Evolutionary conservation across 176 grass and related monocot genomes (phyloP).

Genomic region (Oryza punctata): DNA sequence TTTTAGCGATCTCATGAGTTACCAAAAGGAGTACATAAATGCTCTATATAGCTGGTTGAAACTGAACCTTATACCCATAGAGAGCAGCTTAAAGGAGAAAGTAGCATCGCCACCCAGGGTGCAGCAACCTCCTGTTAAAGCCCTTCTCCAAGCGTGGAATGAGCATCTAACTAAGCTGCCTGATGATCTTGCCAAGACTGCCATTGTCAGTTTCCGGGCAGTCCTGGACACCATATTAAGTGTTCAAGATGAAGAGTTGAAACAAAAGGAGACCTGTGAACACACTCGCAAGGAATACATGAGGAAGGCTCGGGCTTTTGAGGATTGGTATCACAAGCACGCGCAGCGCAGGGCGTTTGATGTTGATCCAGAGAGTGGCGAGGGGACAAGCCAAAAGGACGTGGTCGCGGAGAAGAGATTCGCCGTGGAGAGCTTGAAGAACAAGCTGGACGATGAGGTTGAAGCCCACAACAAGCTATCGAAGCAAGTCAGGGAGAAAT

Average conservation of each 20-base stretch:
- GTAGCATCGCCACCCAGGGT: constrained; percentile 79
- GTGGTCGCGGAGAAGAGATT: constrained; percentile 66
- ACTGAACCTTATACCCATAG: constrained; percentile 85
- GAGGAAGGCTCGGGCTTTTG: constrained; percentile 70
- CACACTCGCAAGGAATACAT: constrained; percentile 64
- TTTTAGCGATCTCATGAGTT: constrained; percentile 63
- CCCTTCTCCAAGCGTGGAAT: constrained; percentile 75
- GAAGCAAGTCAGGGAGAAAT: constrained; percentile 94
- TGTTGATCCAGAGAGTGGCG: constrained; percentile 47
- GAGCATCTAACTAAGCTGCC: constrained; percentile 77
- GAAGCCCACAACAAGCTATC: constrained; percentile 64
- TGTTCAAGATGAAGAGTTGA: constrained; percentile 93
- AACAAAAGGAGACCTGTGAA: constrained; percentile 73
- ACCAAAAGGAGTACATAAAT: constrained; percentile 85
- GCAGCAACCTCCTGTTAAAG: constrained; percentile 73
- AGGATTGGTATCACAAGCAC: constrained; percentile 92
- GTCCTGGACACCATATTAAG: constrained; percentile 73
- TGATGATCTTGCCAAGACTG: constrained; percentile 76
- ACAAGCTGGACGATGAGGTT: constrained; percentile 58
- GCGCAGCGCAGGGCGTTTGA: constrained; percentile 50
- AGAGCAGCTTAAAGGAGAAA: constrained; percentile 94
- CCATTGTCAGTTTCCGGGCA: constrained; percentile 74
- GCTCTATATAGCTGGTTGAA: constrained; percentile 84
- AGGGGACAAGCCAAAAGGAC: constrained; percentile 62
- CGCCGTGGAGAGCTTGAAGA: constrained; percentile 71